Evolutionary conservation across 257 asterid genomes (phyloP).

Genomic region (Nicotiana benthamiana): DNA sequence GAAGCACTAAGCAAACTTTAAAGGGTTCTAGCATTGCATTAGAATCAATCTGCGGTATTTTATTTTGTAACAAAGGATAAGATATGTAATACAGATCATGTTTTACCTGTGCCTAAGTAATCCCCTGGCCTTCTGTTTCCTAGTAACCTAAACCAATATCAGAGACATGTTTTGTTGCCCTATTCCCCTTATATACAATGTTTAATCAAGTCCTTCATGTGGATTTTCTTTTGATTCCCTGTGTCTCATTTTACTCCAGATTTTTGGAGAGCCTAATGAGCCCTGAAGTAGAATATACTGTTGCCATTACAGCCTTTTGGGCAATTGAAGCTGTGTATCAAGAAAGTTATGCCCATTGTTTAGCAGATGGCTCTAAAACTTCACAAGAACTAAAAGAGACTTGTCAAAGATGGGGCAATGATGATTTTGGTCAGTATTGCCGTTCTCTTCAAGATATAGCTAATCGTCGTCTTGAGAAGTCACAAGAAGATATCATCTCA

Average conservation of each 20-base stretch:
- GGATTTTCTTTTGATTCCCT: background rate
- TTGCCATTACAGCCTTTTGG: slow-evolving; percentile 71
- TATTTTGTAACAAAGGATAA: background rate
- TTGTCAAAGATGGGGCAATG: slow-evolving; percentile 69
- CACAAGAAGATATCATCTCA: slow-evolving; percentile 33
- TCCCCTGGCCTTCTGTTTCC: background rate
- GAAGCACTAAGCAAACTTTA: background rate
- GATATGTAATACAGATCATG: background rate
- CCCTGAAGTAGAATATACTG: slow-evolving; percentile 53
- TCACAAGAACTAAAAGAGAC: slow-evolving; percentile 63
- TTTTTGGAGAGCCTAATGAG: slow-evolving; percentile 53
- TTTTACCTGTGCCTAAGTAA: background rate
- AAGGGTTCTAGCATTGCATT: background rate
- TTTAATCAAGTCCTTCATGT: background rate
- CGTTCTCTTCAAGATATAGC: slow-evolving; percentile 39
- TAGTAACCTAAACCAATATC: background rate
- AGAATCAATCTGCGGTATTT: background rate
- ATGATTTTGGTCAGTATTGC: slow-evolving; percentile 52
- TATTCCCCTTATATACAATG: background rate
- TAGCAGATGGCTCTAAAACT: slow-evolving; percentile 49
- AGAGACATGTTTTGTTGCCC: background rate
- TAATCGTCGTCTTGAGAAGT: slow-evolving; percentile 39
- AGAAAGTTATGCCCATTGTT: slow-evolving; percentile 78
- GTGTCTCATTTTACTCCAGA: slow-evolving; percentile 16
- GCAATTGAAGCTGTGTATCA: slow-evolving; percentile 75